phyloP scores from a whole-genome alignment of 2,329 filamentous ascomycete genomes.

The Leptographium procerum region DNA sequence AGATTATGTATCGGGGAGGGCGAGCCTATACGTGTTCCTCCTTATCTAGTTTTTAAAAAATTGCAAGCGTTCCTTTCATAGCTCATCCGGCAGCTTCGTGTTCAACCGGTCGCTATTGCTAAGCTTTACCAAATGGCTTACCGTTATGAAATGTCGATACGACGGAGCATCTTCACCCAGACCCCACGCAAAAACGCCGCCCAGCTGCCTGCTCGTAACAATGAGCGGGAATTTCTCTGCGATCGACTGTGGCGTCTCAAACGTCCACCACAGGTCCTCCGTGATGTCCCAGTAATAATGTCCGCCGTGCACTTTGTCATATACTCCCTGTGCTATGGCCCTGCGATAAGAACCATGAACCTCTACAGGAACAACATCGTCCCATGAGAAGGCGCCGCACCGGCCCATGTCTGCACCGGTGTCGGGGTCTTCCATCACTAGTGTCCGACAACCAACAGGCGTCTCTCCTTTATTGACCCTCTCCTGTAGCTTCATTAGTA shows the following conservation, averaged over 20 bases:
- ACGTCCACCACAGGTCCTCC: slow-evolving; percentile 59
- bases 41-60: no score
- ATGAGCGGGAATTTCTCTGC: slow-evolving; percentile 49
- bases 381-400: slow-evolving; percentile 45
- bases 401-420: slow-evolving; percentile 47
- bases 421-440: slow-evolving; percentile 45
- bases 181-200: slow-evolving; percentile 67
- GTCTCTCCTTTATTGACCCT: slow-evolving; percentile 2
- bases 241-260: slow-evolving; percentile 54
- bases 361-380: slow-evolving; percentile 40
- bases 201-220: slow-evolving; percentile 42
- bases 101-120: not conserved
- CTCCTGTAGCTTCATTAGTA: not conserved
- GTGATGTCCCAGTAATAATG: slow-evolving; percentile 56
- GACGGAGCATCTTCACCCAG: slow-evolving; percentile 52
- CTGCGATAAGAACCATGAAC: slow-evolving; percentile 44
- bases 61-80: no score
- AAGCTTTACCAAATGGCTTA: slow-evolving; percentile 16
- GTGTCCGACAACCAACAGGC: slow-evolving; percentile 48
- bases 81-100: slow-evolving; percentile 14
- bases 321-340: slow-evolving; percentile 39
- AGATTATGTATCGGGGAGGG: no score
- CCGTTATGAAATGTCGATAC: slow-evolving; percentile 28
- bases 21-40: no score
- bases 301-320: slow-evolving; percentile 48